Percentiles rank a stretch among this genome's conserved stretches.
phyloP scores from a whole-genome alignment of 192 early-diverging fungal species.

The Linnemannia zychae region DNA sequence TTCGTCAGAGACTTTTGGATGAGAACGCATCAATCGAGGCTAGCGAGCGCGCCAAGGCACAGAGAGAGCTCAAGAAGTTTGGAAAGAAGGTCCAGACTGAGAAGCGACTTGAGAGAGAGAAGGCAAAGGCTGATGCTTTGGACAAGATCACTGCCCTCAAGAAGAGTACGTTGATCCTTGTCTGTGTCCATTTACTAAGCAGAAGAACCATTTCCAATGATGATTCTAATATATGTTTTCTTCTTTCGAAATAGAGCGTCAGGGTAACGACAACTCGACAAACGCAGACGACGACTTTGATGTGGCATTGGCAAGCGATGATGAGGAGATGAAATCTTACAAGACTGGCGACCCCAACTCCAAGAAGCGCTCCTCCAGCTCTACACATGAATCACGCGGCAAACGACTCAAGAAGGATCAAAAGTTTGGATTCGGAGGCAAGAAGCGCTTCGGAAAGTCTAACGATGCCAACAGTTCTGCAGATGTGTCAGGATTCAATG shows the following conservation, averaged over 20 bases:
- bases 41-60: constrained; percentile 86
- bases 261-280: constrained; percentile 62
- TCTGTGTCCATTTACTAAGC: background rate
- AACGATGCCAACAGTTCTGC: constrained; percentile 84
- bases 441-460: constrained; percentile 80
- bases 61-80: constrained; percentile 82
- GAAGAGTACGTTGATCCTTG: constrained; percentile 74
- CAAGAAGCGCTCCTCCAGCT: constrained; percentile 33
- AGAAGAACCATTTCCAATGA: background rate
- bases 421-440: constrained; percentile 95
- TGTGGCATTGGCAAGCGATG: constrained; percentile 67
- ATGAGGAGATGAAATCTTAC: constrained; percentile 47
- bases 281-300: constrained; percentile 77
- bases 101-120: constrained; percentile 90
- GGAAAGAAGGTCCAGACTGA: constrained; percentile 97
- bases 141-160: constrained; percentile 94
- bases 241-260: constrained; percentile 59
- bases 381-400: constrained; percentile 39
- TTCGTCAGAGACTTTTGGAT: constrained; percentile 89
- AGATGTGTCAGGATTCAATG: constrained; percentile 79
- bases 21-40: constrained; percentile 85
- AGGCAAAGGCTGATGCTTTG: constrained; percentile 87
- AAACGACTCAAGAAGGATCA: constrained; percentile 72
- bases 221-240: background rate
- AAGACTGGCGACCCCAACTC: constrained; percentile 12